These are phyloP conservation scores for Corynespora cassiicola DNA, from an alignment of 2,329 filamentous ascomycete genomes.

Conservation along the genomic window DNA sequence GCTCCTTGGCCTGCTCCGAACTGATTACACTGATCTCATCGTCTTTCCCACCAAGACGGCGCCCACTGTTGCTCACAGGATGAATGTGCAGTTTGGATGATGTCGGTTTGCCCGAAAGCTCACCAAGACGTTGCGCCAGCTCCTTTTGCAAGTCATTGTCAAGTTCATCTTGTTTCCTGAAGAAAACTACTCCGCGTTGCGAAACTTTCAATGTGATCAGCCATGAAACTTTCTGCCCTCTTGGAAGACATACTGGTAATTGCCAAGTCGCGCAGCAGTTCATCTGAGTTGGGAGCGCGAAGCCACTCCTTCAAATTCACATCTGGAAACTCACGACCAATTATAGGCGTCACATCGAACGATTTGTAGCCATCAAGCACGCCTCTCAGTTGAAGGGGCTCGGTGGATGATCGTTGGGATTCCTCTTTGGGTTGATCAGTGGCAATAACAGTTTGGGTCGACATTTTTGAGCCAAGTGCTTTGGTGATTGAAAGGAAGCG, in stretches of 20 bases:
- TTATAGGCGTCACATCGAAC: conserved; percentile 67
- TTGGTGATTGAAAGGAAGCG: too few species aligned
- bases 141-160: conserved; percentile 61
- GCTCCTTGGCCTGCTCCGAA: conserved; percentile 40
- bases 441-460: conserved; percentile 22
- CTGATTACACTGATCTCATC: conserved; percentile 49
- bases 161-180: conserved; percentile 59
- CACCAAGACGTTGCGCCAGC: conserved; percentile 61
- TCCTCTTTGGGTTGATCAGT: conserved; percentile 11
- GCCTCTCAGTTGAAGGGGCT: conserved; percentile 53
- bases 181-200: conserved; percentile 62
- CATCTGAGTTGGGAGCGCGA: conserved; percentile 67
- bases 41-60: conserved; percentile 46
- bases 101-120: conserved; percentile 63
- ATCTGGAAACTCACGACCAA: conserved; percentile 66
- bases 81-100: conserved; percentile 68
- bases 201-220: conserved; percentile 46
- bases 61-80: conserved; percentile 59
- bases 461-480: conserved; percentile 19
- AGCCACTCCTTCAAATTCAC: conserved; percentile 69
- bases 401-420: too few species aligned
- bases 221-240: neutral
- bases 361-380: conserved; percentile 59
- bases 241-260: conserved; percentile 36
- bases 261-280: conserved; percentile 69